A percentile compares a stretch with the other conserved stretches of the same genome.
Conservation (phyloP, 305 asterid genomes). For the Solanum hybrid region DNA sequence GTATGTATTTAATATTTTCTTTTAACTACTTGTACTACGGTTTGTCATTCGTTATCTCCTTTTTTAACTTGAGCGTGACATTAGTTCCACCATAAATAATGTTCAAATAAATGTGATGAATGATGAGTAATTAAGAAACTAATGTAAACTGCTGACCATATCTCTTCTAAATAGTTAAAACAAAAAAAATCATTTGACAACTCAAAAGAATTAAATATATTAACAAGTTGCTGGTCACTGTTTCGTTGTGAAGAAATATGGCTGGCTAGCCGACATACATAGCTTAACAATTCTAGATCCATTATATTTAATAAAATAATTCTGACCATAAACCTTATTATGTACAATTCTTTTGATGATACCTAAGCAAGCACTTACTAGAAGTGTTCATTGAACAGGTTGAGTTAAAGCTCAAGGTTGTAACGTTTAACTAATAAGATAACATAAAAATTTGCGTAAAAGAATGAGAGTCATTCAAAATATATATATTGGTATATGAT, state of each 20-base stretch:
- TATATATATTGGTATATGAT: neutral
- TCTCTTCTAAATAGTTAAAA: neutral
- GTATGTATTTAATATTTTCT: neutral
- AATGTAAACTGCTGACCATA: neutral
- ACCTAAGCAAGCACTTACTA: neutral
- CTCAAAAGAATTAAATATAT: neutral
- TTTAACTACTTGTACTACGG: neutral
- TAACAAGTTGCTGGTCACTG: neutral
- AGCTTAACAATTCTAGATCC: neutral
- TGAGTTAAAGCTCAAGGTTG: neutral
- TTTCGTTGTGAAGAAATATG: neutral
- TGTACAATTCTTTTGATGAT: neutral
- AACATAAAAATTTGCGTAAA: neutral
- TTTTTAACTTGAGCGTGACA: neutral
- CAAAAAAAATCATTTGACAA: neutral
- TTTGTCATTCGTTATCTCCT: neutral
- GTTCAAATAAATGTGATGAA: neutral
- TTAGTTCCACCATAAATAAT: neutral
- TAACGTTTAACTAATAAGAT: neutral
- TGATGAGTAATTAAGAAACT: neutral
- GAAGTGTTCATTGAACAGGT: neutral
- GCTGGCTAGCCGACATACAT: neutral
- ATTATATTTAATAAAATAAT: neutral
- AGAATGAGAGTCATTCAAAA: neutral
- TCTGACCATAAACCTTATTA: neutral